phyloP scores from a whole-genome alignment of 2,329 filamentous ascomycete species.

The Pseudogymnoascus sp. region DNA sequence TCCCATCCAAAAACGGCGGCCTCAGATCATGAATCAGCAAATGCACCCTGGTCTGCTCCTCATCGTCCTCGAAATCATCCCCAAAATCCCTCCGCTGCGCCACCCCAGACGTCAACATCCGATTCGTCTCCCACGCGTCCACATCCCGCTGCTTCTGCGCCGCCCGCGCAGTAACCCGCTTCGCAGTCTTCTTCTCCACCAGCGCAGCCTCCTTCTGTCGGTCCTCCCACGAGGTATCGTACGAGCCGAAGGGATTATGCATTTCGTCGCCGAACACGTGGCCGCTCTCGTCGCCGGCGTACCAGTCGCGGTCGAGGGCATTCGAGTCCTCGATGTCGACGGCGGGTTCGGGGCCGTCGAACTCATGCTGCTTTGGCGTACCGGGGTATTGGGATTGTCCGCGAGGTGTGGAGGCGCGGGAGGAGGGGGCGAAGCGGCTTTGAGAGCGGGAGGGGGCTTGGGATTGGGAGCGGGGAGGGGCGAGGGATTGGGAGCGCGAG shows the following conservation, averaged over 20 bases:
- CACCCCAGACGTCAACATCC: conserved; percentile 94
- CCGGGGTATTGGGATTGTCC: conserved; percentile 27
- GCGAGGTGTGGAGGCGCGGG: conserved; percentile 27
- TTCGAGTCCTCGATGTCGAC: conserved; percentile 61
- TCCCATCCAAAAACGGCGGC: conserved; percentile 89
- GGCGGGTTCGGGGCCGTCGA: conserved; percentile 54
- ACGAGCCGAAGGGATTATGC: conserved; percentile 84
- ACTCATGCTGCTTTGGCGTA: conserved; percentile 46
- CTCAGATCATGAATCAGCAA: conserved; percentile 87
- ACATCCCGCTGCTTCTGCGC: conserved; percentile 88
- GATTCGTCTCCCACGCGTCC: conserved; percentile 97
- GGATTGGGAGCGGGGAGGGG: conserved; percentile 21
- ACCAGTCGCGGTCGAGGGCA: conserved; percentile 87
- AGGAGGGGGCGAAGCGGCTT: conserved; percentile 26
- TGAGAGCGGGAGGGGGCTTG: conserved; percentile 33
- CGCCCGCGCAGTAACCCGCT: conserved; percentile 62
- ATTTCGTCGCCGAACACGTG: conserved; percentile 83
- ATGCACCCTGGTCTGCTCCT: conserved; percentile 83
- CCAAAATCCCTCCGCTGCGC: conserved; percentile 80
- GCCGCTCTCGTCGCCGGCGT: conserved; percentile 74
- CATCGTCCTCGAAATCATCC: conserved; percentile 79
- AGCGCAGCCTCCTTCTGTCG: conserved; percentile 65
- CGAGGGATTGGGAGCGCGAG: conserved; percentile 9
- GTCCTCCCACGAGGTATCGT: conserved; percentile 62
- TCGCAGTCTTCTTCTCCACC: conserved; percentile 71